Base-by-base conservation (phyloP, 2,329 filamentous ascomycete species). In the Alternaria postmessia region DNA sequence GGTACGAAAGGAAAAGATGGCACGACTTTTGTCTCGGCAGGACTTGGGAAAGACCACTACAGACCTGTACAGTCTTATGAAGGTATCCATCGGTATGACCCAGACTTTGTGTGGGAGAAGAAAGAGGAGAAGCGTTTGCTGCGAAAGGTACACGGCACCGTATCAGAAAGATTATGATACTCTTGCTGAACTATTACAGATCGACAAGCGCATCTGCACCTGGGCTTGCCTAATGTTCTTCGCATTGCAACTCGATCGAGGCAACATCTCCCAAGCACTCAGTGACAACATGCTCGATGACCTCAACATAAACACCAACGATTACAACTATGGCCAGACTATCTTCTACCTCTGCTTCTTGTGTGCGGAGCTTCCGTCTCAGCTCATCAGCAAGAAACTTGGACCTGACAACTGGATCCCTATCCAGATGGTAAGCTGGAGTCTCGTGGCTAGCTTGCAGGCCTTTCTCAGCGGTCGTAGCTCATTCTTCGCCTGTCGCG, bases 281-380 rank as follows among this genome's bases (percentile, higher is more conserved):
- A 74, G 70, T 14, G 76, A 78, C 64, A 78, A 78, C 53, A 51
- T 79, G 42, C 66, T 79, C 4, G 44, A 57, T 3, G 76, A 79
- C 52, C 66, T 79, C 8, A 39, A 57, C 8, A 64, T 78, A 53
- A 75, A 71, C 49, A 79, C 77, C 46, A 78, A 77, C 54, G 75
- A 78, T 60, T 78, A 77, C 68, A 79, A 79, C 57, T 75, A 74
- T 42, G 76, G 76, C 8, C 74, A 81, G 51, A 80, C 79, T 0
- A 81, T 91, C 9, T 96, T 96, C 82, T 94, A 91, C 78, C 85
- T 87, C 24, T 93, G 92, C 78, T 96, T 96, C 80, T 92, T 96
- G 5, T 69, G 63, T 30, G 81, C 81, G 1, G 81, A 82, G 51
- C 71, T 84, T 16, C 82, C 82, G 0, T 81, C 81, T 0, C 81